Percentiles rank a stretch among this genome's conserved stretches.
Conservation (phyloP, 352 stramenopile species). For the Lagenidium giganteum region DNA sequence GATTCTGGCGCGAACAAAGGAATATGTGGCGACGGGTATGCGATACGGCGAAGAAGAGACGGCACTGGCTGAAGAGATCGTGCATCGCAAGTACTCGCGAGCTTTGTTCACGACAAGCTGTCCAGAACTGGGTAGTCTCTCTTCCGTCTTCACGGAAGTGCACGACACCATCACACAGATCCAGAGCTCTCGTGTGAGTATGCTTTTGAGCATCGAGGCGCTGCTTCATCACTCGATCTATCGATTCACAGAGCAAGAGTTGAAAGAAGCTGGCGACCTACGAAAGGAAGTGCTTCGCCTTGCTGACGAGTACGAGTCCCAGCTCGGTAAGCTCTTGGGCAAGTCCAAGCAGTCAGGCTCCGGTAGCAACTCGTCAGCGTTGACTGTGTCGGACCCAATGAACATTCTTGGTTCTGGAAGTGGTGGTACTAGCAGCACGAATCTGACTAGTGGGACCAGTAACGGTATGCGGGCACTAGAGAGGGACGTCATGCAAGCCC, state of each 20-base stretch:
- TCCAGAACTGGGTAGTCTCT: slow-evolving; percentile 59
- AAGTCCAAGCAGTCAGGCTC: slow-evolving; percentile 43
- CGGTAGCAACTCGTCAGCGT: slow-evolving; percentile 9
- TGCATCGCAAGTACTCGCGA: slow-evolving; percentile 71
- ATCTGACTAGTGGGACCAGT: neutral
- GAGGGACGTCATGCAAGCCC: slow-evolving; percentile 52
- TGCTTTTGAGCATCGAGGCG: slow-evolving; percentile 77
- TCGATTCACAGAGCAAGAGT: slow-evolving; percentile 64
- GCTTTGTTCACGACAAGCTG: slow-evolving; percentile 85
- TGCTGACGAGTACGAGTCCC: slow-evolving; percentile 76
- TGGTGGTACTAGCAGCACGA: neutral
- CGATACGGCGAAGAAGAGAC: slow-evolving; percentile 69
- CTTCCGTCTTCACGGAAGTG: slow-evolving; percentile 77
- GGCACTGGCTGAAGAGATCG: slow-evolving; percentile 61
- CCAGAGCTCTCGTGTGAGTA: slow-evolving; percentile 78
- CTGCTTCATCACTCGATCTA: slow-evolving; percentile 62
- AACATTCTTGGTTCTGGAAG: slow-evolving; percentile 13
- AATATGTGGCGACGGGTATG: slow-evolving; percentile 64
- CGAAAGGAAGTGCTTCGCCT: slow-evolving; percentile 60
- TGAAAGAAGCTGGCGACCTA: slow-evolving; percentile 68
- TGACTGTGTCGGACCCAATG: slow-evolving; percentile 10
- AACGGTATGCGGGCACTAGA: slow-evolving; percentile 31
- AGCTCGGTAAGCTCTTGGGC: slow-evolving; percentile 73
- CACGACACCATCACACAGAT: slow-evolving; percentile 78
- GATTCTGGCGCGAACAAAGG: slow-evolving; percentile 63